These are phyloP conservation scores for Lathyrus sativus DNA, from an alignment of 306 rosid species.

Conservation along the genomic window DNA sequence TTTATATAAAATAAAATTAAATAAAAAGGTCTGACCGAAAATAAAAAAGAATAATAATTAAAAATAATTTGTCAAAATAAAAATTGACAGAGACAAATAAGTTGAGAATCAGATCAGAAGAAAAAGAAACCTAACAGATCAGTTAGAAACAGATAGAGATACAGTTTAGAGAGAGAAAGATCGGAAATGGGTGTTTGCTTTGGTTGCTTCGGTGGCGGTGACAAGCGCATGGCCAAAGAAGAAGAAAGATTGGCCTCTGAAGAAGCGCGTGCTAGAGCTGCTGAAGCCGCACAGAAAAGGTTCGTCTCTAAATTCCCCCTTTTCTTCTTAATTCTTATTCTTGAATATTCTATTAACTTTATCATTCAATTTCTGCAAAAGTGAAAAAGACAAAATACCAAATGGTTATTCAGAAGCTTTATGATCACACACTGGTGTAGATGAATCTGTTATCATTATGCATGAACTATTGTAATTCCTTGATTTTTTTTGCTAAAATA, in stretches of 20 bases:
- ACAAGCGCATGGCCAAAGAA: constrained; percentile 61
- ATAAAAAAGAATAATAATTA: not conserved
- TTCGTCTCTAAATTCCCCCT: not conserved
- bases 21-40: too few species aligned
- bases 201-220: constrained; percentile 65
- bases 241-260: constrained; percentile 77
- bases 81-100: not conserved
- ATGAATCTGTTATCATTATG: not conserved
- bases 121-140: not conserved
- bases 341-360: not conserved
- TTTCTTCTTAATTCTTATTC: not conserved
- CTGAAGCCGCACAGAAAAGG: constrained; percentile 96
- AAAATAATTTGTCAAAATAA: not conserved
- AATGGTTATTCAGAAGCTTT: not conserved
- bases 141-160: not conserved
- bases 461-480: too few species aligned
- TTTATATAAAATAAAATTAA: too few species aligned
- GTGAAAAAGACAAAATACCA: not conserved
- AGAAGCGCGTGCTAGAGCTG: constrained; percentile 81
- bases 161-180: constrained; percentile 15
- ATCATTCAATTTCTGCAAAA: not conserved
- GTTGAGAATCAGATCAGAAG: not conserved
- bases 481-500: too few species aligned
- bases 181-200: constrained; percentile 67
- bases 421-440: not conserved